A percentile compares a stretch with the other conserved stretches of the same genome.
Conservation (phyloP, 106 monocot genomes). For the Acorus gramineus region DNA sequence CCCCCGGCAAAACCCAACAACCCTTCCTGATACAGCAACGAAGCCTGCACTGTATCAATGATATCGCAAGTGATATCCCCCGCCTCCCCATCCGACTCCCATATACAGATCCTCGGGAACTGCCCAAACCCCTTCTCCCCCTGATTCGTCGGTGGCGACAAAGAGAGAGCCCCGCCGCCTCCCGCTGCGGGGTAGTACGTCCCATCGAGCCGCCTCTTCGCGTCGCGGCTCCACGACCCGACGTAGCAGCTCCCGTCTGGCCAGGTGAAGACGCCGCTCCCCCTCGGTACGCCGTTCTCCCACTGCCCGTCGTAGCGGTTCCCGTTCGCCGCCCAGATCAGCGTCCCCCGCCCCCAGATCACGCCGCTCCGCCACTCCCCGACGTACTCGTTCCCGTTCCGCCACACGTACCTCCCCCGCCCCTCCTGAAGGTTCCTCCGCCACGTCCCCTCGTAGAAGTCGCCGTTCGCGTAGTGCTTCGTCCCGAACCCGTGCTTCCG, state of each 20-base stretch:
- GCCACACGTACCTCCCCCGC: constrained; percentile 42
- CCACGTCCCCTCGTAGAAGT: constrained; percentile 64
- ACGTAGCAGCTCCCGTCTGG: constrained; percentile 36
- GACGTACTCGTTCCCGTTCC: constrained; percentile 39
- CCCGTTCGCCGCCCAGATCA: constrained; percentile 39
- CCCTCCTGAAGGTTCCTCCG: constrained; percentile 34
- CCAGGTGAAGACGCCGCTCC: constrained; percentile 36
- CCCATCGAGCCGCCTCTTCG: constrained; percentile 7
- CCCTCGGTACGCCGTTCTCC: constrained; percentile 41
- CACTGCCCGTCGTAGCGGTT: constrained; percentile 49
- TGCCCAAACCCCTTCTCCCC: constrained; percentile 2
- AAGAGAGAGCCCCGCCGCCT: background rate
- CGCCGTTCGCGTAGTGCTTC: constrained; percentile 47
- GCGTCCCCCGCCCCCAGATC: constrained; percentile 26
- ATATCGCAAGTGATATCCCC: constrained; percentile 65
- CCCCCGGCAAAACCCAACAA: background rate
- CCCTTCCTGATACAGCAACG: constrained; percentile 24
- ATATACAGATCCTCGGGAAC: constrained; percentile 46
- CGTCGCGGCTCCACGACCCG: constrained; percentile 1
- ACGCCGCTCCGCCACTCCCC: constrained; percentile 46
- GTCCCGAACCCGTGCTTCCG: constrained; percentile 38
- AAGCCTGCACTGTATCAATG: constrained; percentile 35
- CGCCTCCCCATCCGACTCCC: constrained; percentile 52
- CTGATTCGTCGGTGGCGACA: background rate
- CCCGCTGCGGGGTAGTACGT: constrained; percentile 11